Percentiles rank a stretch among this genome's conserved stretches.
Evolutionary conservation across 495 filamentous ascomycete genomes (phyloP).

Genomic region (Glarea lozoyensis): DNA sequence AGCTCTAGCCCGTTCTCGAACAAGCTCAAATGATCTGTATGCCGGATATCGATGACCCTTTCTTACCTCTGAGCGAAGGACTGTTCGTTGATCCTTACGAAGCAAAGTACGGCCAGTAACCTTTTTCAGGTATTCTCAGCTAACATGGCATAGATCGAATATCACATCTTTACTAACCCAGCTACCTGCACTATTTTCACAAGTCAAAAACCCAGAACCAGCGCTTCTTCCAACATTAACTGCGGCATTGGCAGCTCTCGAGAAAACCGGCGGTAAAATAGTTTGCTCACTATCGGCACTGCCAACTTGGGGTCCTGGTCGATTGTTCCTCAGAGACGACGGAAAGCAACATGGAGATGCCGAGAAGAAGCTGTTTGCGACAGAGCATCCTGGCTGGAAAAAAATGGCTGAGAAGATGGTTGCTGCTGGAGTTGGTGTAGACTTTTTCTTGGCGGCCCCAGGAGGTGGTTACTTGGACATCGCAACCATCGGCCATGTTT

Average conservation of each 20-base stretch:
- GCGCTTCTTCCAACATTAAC: slow-evolving; percentile 77
- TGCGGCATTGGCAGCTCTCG: slow-evolving; percentile 70
- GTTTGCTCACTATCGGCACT: slow-evolving; percentile 76
- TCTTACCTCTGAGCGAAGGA: slow-evolving; percentile 84
- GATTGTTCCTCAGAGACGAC: slow-evolving; percentile 77
- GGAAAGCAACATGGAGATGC: slow-evolving; percentile 79
- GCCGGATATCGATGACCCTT: slow-evolving; percentile 95
- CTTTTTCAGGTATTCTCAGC: background rate
- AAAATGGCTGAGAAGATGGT: slow-evolving; percentile 83
- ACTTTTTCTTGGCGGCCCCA: slow-evolving; percentile 90
- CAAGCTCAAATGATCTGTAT: slow-evolving; percentile 98
- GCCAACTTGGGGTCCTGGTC: slow-evolving; percentile 83
- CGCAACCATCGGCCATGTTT: slow-evolving; percentile 75
- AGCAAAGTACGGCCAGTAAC: slow-evolving; percentile 52
- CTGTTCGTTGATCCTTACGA: slow-evolving; percentile 95
- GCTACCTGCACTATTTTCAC: slow-evolving; percentile 76
- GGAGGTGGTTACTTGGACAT: slow-evolving; percentile 88
- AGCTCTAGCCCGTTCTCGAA: slow-evolving; percentile 56
- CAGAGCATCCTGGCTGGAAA: slow-evolving; percentile 76
- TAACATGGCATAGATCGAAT: slow-evolving; percentile 42
- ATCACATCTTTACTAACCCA: slow-evolving; percentile 76
- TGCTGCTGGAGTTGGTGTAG: slow-evolving; percentile 75
- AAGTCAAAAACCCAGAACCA: slow-evolving; percentile 80
- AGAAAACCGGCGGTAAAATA: slow-evolving; percentile 84
- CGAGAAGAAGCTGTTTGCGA: slow-evolving; percentile 86